Evolutionary conservation across 2,329 filamentous ascomycete species (phyloP).

Genomic region (Leptodontidium sp.): DNA sequence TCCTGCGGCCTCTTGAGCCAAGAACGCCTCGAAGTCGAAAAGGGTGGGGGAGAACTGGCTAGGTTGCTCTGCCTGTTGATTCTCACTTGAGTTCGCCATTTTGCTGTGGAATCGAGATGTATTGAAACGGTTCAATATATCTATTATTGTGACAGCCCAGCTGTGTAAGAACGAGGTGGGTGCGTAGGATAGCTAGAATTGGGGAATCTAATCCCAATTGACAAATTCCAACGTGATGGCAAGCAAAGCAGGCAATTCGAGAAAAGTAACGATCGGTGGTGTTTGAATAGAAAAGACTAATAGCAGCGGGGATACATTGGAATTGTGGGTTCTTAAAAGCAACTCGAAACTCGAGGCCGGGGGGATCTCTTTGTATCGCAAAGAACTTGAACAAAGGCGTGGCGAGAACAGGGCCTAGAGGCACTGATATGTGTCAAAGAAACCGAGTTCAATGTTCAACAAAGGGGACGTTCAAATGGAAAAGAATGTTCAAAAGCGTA

Average conservation of each 20-base stretch:
- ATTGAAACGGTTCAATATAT: background rate
- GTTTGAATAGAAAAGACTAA: background rate
- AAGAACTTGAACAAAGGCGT: background rate
- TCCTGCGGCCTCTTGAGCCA: background rate
- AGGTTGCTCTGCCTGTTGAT: background rate
- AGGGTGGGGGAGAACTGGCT: background rate
- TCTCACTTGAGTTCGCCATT: background rate
- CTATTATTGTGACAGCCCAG: background rate
- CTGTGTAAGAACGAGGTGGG: background rate
- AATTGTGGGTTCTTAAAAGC: slow-evolving; percentile 1
- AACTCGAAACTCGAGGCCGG: background rate
- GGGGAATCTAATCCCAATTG: background rate
- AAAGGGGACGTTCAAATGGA: background rate
- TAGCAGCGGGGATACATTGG: background rate
- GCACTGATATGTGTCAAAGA: background rate
- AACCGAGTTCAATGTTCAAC: background rate
- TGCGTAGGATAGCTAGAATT: background rate
- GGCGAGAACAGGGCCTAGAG: background rate
- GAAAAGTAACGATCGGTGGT: background rate
- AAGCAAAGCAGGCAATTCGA: background rate
- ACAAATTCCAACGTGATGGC: background rate
- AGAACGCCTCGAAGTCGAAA: slow-evolving; percentile 14
- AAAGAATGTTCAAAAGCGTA: background rate
- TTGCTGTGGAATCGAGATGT: background rate
- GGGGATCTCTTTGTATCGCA: slow-evolving; percentile 1